Percentiles rank a stretch among this genome's conserved stretches.
phyloP scores from a whole-genome alignment of 306 rosid genomes.

The Psophocarpus tetragonolobus region DNA sequence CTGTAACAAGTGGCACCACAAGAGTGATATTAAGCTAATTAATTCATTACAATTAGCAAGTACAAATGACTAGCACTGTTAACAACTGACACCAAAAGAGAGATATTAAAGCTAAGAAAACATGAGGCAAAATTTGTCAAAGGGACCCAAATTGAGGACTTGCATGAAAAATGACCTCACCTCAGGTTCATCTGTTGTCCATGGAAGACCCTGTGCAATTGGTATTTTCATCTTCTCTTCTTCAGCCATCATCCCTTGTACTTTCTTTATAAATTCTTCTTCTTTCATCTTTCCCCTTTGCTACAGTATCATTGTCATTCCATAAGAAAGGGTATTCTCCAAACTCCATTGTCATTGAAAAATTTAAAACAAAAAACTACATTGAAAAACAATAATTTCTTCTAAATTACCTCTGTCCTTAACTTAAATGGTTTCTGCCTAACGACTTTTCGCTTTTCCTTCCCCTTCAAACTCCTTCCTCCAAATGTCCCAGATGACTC shows the following conservation, averaged over 20 bases:
- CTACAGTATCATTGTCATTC: conserved; percentile 45
- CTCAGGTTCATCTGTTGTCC: conserved; percentile 98
- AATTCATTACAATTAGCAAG: neutral
- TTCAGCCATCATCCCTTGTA: conserved; percentile 64
- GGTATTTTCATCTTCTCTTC: conserved; percentile 84
- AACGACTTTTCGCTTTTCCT: conserved; percentile 64
- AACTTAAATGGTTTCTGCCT: conserved; percentile 84
- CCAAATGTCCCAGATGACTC: conserved; percentile 62
- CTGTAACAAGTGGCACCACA: conserved; percentile 21
- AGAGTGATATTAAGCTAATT: neutral
- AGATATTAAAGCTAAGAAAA: neutral
- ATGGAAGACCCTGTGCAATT: conserved; percentile 93
- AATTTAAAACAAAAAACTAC: neutral
- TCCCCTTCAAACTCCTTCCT: conserved; percentile 75
- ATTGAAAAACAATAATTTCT: neutral
- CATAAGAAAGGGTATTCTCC: conserved; percentile 30
- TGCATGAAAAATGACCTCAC: conserved; percentile 43
- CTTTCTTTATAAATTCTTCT: conserved; percentile 76
- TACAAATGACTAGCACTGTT: neutral
- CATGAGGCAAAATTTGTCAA: neutral
- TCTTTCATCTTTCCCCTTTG: conserved; percentile 87
- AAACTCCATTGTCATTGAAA: conserved; percentile 15
- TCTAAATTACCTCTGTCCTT: conserved; percentile 74
- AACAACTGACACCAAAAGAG: conserved; percentile 22
- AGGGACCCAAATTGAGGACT: neutral